Evolutionary conservation across 495 filamentous ascomycete genomes (phyloP), one percentile per base, ranked within the genome.

Genomic region (Venustampulla echinocandica): DNA sequence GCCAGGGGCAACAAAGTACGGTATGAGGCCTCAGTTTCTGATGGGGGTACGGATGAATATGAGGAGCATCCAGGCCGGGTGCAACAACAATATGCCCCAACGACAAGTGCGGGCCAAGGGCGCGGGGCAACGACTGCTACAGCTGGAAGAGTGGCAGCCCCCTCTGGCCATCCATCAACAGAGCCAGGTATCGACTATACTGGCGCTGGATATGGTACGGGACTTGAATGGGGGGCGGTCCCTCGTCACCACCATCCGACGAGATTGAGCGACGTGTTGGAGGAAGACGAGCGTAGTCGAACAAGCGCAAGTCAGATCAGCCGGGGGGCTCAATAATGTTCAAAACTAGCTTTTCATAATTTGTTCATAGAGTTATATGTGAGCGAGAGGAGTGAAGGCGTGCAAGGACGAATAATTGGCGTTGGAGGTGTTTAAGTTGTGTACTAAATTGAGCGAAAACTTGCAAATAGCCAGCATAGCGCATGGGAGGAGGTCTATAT

Each of bases 231-330:
- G 90, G 87, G 92, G 42, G 66, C 65, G 9, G 74, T 88, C 44
- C 78, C 84, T n/a, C 73, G 90, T 39, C 92, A 96, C 66, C 90
- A 95, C 57, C 92, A 97, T 66, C 90, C 90, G 0, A 96, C 90
- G 2, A 71, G 92, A 43, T 67, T 98, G 46, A 96, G 92, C 60
- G 92, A 98, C 69, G 90, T 98, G 10, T 72, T 92, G 9, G 92
- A 98, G 51, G 79, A 80, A 33, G 83, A 95, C 45, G 85, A 90
- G 63, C 67, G 76, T 28, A 82, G 83, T 48, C 67, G 74, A 4
- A 76, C 74, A 2, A 75, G 71, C 39, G 64, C 69, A 4, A 74
- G 70, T 19, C 53, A 54, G 38, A 39, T 56, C 23, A 52, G 47
- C 17, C 42, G 53, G 39, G 23, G 50, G 11, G 54, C 53, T 3